Evolutionary conservation across 306 rosid species (phyloP), one percentile per base, ranked within the genome.

Genomic region (Cicer arietinum): DNA sequence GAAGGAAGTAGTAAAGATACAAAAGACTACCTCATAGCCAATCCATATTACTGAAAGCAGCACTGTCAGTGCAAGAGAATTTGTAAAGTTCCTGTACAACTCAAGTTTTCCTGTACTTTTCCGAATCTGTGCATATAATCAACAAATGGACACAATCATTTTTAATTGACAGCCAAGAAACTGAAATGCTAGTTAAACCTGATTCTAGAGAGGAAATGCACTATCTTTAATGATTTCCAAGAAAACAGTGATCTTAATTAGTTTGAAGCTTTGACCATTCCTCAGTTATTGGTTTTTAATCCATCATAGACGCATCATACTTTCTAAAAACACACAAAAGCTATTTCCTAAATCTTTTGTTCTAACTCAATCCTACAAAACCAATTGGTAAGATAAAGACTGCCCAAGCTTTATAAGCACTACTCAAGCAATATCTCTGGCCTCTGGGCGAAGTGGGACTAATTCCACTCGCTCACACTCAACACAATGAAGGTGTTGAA

Each of bases 11-110:
- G 64, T 48, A 30, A 41, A 57, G 54, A 74, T 10, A 40, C 30
- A 64, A 79, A 76, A 64, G 58, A 67, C 3, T 67, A 90, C 96
- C 96, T 90, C 96, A 37, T 88, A 86, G 44, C 92, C 91, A 69
- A 90, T 90, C 92, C 96, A 90, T 80, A 84, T 8, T 20, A 90
- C 86, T 17, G 96, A 90, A 54, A 88, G 87, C 75, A 90, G 78
- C 74, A 90, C 91, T 30, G 96, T 83, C 76, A 83, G 88, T 10
- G 96, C 96, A 85, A 90, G 92, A 71, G 82, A 80, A 83, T 90
- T 88, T n/a, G 96, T 88, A 79, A 90, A 90, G 63, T 85, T 90
- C 81, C 92, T 78, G 91, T 90, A 90, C 70, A 90, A 76, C 81
- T 90, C 91, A 75, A 90, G 92, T 82, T 90, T 90, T 63, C 84